Evolutionary conservation across 2,329 filamentous ascomycete species (phyloP).

Genomic region (Colletotrichum musae): DNA sequence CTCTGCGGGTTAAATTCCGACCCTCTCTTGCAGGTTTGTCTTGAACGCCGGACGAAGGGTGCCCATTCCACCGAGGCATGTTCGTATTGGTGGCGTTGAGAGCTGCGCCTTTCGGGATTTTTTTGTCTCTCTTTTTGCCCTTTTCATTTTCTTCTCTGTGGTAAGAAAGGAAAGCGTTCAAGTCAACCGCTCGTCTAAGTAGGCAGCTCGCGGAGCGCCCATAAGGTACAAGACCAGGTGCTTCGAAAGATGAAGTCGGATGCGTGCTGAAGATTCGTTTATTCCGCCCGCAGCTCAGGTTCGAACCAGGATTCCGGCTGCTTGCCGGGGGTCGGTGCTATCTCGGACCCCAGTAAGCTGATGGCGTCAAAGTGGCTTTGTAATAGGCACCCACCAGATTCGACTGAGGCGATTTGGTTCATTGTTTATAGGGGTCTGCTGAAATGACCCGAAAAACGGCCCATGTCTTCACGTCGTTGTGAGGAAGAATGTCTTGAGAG

Average conservation of each 20-base stretch:
- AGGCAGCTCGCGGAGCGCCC: background rate
- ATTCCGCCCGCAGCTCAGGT: background rate
- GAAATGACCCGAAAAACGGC: background rate
- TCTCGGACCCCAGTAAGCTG: constrained; percentile 26
- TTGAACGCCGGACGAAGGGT: too few relatives aligned
- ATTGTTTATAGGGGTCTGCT: background rate
- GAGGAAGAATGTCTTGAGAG: constrained; percentile 2
- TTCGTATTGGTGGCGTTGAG: too few relatives aligned
- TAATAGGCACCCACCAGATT: background rate
- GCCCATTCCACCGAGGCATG: too few relatives aligned
- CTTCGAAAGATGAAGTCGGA: constrained; percentile 6
- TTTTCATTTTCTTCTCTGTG: too few relatives aligned
- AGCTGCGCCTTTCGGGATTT: too few relatives aligned
- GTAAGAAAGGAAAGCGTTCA: background rate
- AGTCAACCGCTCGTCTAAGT: background rate
- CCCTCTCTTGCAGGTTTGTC: too few relatives aligned
- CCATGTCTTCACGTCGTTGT: constrained; percentile 4
- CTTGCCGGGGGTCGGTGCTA: background rate
- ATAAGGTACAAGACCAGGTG: background rate
- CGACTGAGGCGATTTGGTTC: background rate
- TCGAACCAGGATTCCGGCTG: background rate
- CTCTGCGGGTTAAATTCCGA: background rate
- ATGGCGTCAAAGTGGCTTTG: constrained; percentile 1
- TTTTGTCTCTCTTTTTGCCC: too few relatives aligned
- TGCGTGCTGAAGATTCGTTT: constrained; percentile 7